phyloP scores from a whole-genome alignment of 2,329 filamentous ascomycete genomes.

The Penicillium brevicompactum region DNA sequence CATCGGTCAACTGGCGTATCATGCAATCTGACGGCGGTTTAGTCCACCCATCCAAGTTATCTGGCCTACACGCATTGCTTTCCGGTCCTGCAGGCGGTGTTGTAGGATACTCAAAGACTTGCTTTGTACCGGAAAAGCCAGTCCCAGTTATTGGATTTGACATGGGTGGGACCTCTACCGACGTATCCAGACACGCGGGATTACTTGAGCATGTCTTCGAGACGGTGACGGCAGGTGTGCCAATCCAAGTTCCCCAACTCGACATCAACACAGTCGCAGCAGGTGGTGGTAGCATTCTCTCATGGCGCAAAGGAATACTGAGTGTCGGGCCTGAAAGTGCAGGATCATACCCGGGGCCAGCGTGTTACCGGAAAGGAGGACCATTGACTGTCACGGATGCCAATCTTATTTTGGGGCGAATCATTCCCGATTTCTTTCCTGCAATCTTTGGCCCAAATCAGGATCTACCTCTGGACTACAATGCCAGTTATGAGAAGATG shows the following conservation, averaged over 20 bases:
- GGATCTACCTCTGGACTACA: slow-evolving; percentile 71
- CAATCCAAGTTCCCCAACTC: slow-evolving; percentile 83
- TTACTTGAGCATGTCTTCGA: slow-evolving; percentile 90
- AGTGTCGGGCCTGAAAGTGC: slow-evolving; percentile 89
- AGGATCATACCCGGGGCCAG: slow-evolving; percentile 84
- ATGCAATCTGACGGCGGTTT: slow-evolving; percentile 85
- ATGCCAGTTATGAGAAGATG: slow-evolving; percentile 59
- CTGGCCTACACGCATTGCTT: slow-evolving; percentile 79
- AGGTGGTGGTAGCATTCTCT: slow-evolving; percentile 71
- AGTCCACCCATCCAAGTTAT: slow-evolving; percentile 62
- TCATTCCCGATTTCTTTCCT: slow-evolving; percentile 88
- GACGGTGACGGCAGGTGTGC: slow-evolving; percentile 85
- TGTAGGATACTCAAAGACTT: slow-evolving; percentile 86
- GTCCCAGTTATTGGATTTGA: slow-evolving; percentile 86
- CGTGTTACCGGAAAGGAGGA: slow-evolving; percentile 87
- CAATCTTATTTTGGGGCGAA: slow-evolving; percentile 79
- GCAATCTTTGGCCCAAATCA: slow-evolving; percentile 89
- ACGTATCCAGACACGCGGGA: slow-evolving; percentile 83
- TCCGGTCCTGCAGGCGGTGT: slow-evolving; percentile 92
- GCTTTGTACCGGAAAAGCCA: slow-evolving; percentile 70
- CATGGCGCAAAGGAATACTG: slow-evolving; percentile 53
- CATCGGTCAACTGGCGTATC: slow-evolving; percentile 39
- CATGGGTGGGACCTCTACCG: slow-evolving; percentile 89
- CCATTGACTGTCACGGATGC: slow-evolving; percentile 93
- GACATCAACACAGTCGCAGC: slow-evolving; percentile 92